Evolutionary conservation across 768 basidiomycete species (phyloP).

Genomic region (Asterophora parasitica): DNA sequence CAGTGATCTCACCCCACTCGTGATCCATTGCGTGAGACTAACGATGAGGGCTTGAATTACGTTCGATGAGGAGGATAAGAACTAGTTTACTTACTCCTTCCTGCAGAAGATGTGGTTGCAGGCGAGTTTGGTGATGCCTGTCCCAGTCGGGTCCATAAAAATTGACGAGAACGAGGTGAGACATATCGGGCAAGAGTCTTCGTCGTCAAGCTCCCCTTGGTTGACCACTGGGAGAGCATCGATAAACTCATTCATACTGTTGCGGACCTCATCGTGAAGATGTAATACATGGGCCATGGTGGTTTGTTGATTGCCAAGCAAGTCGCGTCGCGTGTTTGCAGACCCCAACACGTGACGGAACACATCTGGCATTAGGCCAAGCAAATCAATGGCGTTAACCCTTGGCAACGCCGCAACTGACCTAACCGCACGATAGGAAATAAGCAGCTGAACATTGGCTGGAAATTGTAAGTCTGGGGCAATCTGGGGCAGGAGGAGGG

Average conservation of each 20-base stretch:
- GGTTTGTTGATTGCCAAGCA: slow-evolving; percentile 9
- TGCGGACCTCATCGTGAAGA: slow-evolving; percentile 16
- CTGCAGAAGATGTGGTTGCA: slow-evolving; percentile 70
- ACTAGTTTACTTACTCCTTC: slow-evolving; percentile 42
- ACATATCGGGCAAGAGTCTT: slow-evolving; percentile 67
- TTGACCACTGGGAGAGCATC: slow-evolving; percentile 40
- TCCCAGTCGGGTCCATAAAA: slow-evolving; percentile 27
- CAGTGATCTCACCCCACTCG: slow-evolving; percentile 37
- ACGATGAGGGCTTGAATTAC: slow-evolving; percentile 1
- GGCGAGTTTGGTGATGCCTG: slow-evolving; percentile 53
- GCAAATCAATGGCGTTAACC: too few relatives aligned
- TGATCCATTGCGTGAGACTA: slow-evolving; percentile 68
- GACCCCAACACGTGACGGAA: slow-evolving; percentile 4
- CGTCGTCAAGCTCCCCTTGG: slow-evolving; percentile 29
- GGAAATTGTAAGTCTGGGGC: too few relatives aligned
- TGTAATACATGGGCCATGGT: slow-evolving; percentile 1
- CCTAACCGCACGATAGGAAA: too few relatives aligned
- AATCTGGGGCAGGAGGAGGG: too few relatives aligned
- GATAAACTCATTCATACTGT: slow-evolving; percentile 35
- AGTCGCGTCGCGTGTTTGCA: slow-evolving; percentile 8
- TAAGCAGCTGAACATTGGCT: too few relatives aligned
- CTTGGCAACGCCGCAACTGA: too few relatives aligned
- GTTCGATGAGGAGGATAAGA: neutral
- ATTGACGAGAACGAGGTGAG: slow-evolving; percentile 46
- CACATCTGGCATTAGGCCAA: too few relatives aligned